Evolutionary conservation across 495 filamentous ascomycete species (phyloP).

Genomic region (Penicillium mononematosum): DNA sequence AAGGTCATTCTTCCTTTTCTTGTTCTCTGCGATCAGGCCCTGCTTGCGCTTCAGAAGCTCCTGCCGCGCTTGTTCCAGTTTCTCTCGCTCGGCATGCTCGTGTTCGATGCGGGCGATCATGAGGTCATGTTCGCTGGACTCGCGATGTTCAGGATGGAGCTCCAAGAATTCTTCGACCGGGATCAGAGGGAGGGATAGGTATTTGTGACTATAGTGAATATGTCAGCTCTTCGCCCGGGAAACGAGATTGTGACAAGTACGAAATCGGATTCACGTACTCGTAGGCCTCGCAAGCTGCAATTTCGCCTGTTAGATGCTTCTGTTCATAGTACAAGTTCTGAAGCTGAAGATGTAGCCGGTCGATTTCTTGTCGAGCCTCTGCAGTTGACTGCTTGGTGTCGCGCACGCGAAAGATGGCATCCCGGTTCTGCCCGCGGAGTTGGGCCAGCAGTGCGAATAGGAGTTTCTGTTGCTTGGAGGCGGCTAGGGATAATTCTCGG

Average conservation of each 20-base stretch:
- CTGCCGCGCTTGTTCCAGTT: conserved; percentile 82
- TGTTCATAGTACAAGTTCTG: conserved; percentile 98
- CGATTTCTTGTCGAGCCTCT: conserved; percentile 86
- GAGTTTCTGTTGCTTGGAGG: conserved; percentile 75
- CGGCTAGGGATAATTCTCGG: conserved; percentile 56
- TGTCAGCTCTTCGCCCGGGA: conserved; percentile 16
- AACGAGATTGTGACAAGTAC: not conserved
- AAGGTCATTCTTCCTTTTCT: conserved; percentile 90
- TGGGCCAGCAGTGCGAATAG: conserved; percentile 77
- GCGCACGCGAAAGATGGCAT: conserved; percentile 74
- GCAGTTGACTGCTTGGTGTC: conserved; percentile 84
- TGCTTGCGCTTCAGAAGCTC: conserved; percentile 88
- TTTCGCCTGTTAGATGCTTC: conserved; percentile 84
- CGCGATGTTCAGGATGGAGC: conserved; percentile 69
- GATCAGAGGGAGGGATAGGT: conserved; percentile 79
- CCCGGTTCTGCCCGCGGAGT: conserved; percentile 77
- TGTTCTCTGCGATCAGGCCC: conserved; percentile 87
- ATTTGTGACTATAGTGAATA: conserved; percentile 68
- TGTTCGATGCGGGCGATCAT: conserved; percentile 93
- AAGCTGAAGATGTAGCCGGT: conserved; percentile 84
- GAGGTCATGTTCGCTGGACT: conserved; percentile 69
- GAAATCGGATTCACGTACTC: conserved; percentile 61
- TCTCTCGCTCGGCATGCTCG: conserved; percentile 81
- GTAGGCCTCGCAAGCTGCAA: conserved; percentile 84
- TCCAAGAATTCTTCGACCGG: conserved; percentile 78